A percentile compares a stretch with the other conserved stretches of the same genome.
phyloP scores from a whole-genome alignment of 78 protist genomes.

The Andalucia godoyi region DNA sequence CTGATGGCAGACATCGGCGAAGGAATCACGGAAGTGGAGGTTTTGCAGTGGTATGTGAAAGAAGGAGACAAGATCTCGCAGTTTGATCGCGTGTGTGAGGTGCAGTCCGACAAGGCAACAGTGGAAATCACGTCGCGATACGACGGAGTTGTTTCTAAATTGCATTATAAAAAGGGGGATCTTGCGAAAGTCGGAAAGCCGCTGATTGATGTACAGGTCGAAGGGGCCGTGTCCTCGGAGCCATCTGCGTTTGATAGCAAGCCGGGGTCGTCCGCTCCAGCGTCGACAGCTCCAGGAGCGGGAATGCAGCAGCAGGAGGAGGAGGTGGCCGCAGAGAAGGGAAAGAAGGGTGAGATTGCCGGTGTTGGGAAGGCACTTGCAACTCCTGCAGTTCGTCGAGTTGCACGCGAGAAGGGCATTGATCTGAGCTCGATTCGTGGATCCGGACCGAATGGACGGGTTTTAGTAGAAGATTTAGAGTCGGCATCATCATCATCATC shows the following conservation, averaged over 20 bases:
- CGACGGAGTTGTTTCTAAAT: conserved; percentile 54
- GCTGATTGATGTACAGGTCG: conserved; percentile 48
- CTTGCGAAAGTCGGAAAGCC: conserved; percentile 68
- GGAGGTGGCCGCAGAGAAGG: background rate
- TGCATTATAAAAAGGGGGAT: conserved; percentile 48
- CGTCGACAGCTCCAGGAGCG: background rate
- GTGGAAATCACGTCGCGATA: conserved; percentile 70
- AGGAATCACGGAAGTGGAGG: conserved; percentile 88
- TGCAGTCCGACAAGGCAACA: conserved; percentile 87
- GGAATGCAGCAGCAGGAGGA: background rate
- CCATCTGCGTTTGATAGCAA: background rate
- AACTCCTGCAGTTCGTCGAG: conserved; percentile 75
- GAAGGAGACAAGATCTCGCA: conserved; percentile 66
- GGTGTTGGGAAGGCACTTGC: conserved; percentile 62
- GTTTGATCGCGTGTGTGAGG: conserved; percentile 76
- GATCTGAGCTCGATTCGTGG: conserved; percentile 23
- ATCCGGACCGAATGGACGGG: conserved; percentile 73
- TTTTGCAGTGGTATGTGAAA: conserved; percentile 68
- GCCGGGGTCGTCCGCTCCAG: background rate
- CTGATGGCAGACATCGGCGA: conserved; percentile 83
- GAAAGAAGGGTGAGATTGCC: no score
- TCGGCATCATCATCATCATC: no score
- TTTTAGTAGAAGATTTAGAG: conserved; percentile 64
- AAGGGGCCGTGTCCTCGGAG: background rate
- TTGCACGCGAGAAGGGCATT: conserved; percentile 51